These are phyloP conservation scores for Penicillium italicum DNA, from an alignment of 2,329 filamentous ascomycete genomes.

Conservation along the genomic window DNA sequence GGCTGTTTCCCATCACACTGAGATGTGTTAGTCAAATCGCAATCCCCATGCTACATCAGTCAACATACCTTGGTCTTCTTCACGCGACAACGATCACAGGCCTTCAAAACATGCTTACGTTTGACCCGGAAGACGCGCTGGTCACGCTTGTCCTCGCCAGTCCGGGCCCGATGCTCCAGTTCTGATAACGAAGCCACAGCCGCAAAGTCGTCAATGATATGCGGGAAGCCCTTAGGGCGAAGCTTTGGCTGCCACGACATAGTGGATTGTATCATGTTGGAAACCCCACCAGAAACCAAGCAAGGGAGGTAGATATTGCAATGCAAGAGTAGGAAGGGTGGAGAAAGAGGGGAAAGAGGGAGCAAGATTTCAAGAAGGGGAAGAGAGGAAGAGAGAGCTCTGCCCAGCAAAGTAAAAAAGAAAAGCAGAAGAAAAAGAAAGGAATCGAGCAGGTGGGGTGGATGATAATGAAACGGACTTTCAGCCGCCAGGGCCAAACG, in stretches of 20 bases:
- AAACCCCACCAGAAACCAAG: not conserved
- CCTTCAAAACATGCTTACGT: slow-evolving; percentile 45
- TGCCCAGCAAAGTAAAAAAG: slow-evolving; percentile 4
- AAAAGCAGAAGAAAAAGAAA: slow-evolving; percentile 3
- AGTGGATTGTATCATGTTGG: slow-evolving; percentile 2
- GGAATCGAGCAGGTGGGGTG: slow-evolving; percentile 20
- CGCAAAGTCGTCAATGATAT: slow-evolving; percentile 34
- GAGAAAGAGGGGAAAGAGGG: not conserved
- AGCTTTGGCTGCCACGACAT: slow-evolving; percentile 45
- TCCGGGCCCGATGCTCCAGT: slow-evolving; percentile 27
- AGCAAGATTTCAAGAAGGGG: not conserved
- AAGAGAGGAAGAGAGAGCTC: slow-evolving; percentile 4
- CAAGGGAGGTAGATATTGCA: slow-evolving; percentile 3
- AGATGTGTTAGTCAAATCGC: slow-evolving; percentile 1
- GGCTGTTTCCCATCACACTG: slow-evolving; percentile 47
- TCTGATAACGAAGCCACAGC: slow-evolving; percentile 32
- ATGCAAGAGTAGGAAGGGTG: not conserved
- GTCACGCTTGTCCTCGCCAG: slow-evolving; percentile 35
- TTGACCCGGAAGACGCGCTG: slow-evolving; percentile 44
- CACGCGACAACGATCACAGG: slow-evolving; percentile 46
- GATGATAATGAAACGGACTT: slow-evolving; percentile 13
- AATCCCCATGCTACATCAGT: not conserved
- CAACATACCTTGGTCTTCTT: slow-evolving; percentile 44
- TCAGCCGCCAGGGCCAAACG: slow-evolving; percentile 2
- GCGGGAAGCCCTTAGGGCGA: slow-evolving; percentile 39